phyloP scores from a whole-genome alignment of 805 yeast species.

The Yarrowia hollandica region DNA sequence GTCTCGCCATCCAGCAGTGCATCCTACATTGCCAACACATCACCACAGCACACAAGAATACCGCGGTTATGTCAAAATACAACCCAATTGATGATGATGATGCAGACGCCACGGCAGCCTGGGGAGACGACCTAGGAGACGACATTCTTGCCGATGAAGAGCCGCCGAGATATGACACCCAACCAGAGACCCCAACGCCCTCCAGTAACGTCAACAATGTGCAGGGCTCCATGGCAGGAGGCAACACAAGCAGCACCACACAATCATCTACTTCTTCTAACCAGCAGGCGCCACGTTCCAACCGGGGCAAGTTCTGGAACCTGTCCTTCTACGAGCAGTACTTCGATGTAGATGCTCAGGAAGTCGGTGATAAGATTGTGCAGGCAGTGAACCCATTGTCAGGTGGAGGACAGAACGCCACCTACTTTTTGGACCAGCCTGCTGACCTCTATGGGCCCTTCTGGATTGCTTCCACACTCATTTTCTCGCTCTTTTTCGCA shows the following conservation, averaged over 20 bases:
- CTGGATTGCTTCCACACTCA: conserved; percentile 86
- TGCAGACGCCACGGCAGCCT: conserved; percentile 18
- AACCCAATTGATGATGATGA: conserved; percentile 28
- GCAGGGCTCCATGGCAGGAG: background rate
- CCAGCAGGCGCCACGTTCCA: conserved; percentile 7
- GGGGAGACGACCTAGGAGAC: conserved; percentile 26
- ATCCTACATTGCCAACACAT: background rate
- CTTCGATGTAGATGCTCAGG: conserved; percentile 67
- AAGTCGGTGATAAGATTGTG: conserved; percentile 56
- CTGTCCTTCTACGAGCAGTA: conserved; percentile 61
- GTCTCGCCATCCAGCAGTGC: background rate
- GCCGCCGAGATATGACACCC: conserved; percentile 21
- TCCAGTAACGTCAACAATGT: conserved; percentile 11
- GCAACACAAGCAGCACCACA: background rate
- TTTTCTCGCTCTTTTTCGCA: conserved; percentile 71
- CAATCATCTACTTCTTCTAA: conserved; percentile 4
- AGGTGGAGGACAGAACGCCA: conserved; percentile 35
- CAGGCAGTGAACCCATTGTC: conserved; percentile 58
- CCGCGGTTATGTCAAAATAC: conserved; percentile 16
- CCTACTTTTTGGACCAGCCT: conserved; percentile 43
- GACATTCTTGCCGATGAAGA: conserved; percentile 22
- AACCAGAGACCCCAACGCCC: background rate
- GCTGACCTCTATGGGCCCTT: conserved; percentile 85
- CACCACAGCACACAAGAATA: background rate
- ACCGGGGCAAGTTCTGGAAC: conserved; percentile 19